Conservation (phyloP, 352 stramenopile genomes). For the Globisporangium recalcitrans region DNA sequence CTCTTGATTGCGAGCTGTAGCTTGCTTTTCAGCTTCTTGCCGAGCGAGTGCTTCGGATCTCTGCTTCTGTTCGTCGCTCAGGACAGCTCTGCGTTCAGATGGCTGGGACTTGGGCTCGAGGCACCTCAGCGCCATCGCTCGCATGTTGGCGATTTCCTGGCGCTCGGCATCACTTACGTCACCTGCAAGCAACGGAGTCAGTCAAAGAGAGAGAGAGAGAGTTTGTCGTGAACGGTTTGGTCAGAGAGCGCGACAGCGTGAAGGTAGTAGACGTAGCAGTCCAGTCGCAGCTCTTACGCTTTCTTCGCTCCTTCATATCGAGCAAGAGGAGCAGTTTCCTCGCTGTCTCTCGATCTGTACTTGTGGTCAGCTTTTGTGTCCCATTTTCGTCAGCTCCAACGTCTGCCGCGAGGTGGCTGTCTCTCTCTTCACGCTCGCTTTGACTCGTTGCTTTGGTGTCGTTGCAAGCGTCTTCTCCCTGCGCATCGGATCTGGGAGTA, state of each 20-base stretch:
- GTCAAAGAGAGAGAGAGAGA: neutral
- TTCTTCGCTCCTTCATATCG: constrained; percentile 14
- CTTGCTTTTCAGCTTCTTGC: neutral
- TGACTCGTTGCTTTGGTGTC: neutral
- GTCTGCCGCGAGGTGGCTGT: neutral
- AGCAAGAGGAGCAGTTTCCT: constrained; percentile 22
- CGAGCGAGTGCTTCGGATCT: neutral
- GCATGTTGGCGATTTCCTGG: neutral
- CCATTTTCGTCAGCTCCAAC: constrained; percentile 1
- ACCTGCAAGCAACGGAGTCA: neutral
- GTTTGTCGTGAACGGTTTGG: neutral
- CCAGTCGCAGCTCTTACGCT: constrained; percentile 12
- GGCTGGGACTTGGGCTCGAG: constrained; percentile 1
- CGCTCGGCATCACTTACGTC: constrained; percentile 8
- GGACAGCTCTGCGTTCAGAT: neutral
- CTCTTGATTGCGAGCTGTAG: neutral
- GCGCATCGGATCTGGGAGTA: too few relatives aligned
- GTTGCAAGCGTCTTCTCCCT: neutral
- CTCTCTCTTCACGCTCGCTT: neutral
- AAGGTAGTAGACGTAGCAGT: neutral
- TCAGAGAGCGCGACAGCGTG: neutral
- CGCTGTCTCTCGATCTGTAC: constrained; percentile 1
- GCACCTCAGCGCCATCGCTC: constrained; percentile 1
- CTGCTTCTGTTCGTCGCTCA: neutral
- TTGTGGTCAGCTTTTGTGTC: neutral